phyloP scores from a whole-genome alignment of 805 yeast genomes.

The Kodamaea restingae region DNA sequence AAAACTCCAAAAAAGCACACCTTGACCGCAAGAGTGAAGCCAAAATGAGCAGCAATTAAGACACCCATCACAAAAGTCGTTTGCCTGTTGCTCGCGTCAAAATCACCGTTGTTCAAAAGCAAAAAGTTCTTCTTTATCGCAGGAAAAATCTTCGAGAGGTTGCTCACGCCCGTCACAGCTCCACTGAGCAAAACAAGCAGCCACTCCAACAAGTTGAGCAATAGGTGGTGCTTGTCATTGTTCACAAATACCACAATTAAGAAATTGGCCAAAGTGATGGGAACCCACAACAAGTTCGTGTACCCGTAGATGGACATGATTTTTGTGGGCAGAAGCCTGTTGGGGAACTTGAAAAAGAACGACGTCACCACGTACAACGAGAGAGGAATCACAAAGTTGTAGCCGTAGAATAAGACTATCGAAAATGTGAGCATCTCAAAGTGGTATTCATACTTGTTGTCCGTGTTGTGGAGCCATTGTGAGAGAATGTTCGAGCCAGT shows the following conservation, averaged over 20 bases:
- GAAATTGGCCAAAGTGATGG: constrained; percentile 62
- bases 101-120: constrained; percentile 21
- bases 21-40: constrained; percentile 62
- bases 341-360: constrained; percentile 51
- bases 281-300: constrained; percentile 81
- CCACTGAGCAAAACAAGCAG: constrained; percentile 57
- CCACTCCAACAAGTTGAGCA: constrained; percentile 60
- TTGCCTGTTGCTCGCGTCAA: constrained; percentile 32
- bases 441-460: constrained; percentile 47
- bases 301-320: constrained; percentile 79
- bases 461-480: constrained; percentile 45
- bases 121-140: constrained; percentile 33
- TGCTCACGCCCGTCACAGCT: constrained; percentile 55
- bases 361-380: constrained; percentile 48
- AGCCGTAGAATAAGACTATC: constrained; percentile 69
- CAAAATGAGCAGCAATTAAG: constrained; percentile 48
- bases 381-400: constrained; percentile 64
- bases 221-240: constrained; percentile 25
- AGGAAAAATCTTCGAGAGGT: constrained; percentile 43
- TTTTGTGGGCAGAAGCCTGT: constrained; percentile 50
- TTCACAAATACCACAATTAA: constrained; percentile 52
- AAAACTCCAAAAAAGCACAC: constrained; percentile 48
- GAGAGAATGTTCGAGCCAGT: constrained; percentile 65
- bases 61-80: constrained; percentile 34
- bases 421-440: constrained; percentile 65